Evolutionary conservation across 306 rosid genomes (phyloP).

Genomic region (Purshia tridentata): DNA sequence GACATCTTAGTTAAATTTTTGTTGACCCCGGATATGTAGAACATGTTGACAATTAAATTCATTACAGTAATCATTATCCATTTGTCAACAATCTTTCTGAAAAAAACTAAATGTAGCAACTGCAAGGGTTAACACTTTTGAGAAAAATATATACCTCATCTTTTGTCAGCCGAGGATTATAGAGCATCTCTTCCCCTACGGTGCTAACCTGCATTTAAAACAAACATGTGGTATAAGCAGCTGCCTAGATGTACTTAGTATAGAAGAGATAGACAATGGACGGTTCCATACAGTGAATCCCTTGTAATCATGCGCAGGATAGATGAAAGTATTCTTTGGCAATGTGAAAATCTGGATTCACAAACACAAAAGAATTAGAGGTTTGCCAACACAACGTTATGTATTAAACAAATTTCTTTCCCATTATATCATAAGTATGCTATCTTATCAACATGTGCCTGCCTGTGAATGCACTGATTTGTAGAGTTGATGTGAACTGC

Average conservation of each 20-base stretch:
- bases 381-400: slow-evolving; percentile 13
- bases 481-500: slow-evolving; percentile 85
- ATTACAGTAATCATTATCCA: background rate
- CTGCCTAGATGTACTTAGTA: slow-evolving; percentile 3
- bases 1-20: background rate
- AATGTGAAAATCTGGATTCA: slow-evolving; percentile 69
- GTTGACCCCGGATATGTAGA: background rate
- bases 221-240: slow-evolving; percentile 31
- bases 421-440: slow-evolving; percentile 3
- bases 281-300: slow-evolving; percentile 71
- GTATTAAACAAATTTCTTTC: background rate
- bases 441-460: slow-evolving; percentile 37
- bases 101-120: background rate
- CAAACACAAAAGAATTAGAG: slow-evolving; percentile 17
- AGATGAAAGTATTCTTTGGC: slow-evolving; percentile 71
- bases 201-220: slow-evolving; percentile 69
- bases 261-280: slow-evolving; percentile 14
- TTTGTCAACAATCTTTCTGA: background rate
- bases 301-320: slow-evolving; percentile 94
- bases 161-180: slow-evolving; percentile 79
- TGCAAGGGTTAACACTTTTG: background rate
- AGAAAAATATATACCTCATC: slow-evolving; percentile 52
- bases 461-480: slow-evolving; percentile 92
- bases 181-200: slow-evolving; percentile 72
- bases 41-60: background rate